These are phyloP conservation scores for Candida fluviatilis DNA, from an alignment of 805 yeast species.

Conservation along the genomic window DNA sequence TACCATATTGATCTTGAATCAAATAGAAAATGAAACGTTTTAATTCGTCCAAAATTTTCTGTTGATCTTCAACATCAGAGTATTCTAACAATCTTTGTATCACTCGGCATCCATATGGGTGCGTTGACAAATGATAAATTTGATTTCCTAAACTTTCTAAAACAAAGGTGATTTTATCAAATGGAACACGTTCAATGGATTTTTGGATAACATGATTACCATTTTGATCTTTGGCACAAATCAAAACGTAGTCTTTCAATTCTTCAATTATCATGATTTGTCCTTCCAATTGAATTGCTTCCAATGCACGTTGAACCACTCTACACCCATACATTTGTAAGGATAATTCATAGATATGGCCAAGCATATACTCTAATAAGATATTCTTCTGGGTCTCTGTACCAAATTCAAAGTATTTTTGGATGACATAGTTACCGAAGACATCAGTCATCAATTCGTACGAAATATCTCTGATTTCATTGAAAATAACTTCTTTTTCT, in stretches of 20 bases:
- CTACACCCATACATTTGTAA: slow-evolving; percentile 98
- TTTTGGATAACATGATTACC: slow-evolving; percentile 98
- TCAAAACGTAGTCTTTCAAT: slow-evolving; percentile 59
- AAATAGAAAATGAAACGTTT: slow-evolving; percentile 67
- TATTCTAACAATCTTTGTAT: slow-evolving; percentile 88
- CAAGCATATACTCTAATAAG: slow-evolving; percentile 66
- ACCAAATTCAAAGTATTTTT: slow-evolving; percentile 87
- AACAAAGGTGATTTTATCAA: slow-evolving; percentile 64
- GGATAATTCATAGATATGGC: slow-evolving; percentile 70
- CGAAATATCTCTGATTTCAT: slow-evolving; percentile 72
- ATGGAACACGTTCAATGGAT: slow-evolving; percentile 82
- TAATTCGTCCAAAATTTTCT: slow-evolving; percentile 64
- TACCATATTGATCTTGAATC: slow-evolving; percentile 95
- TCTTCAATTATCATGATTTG: slow-evolving; percentile 70
- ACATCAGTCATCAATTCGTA: slow-evolving; percentile 90
- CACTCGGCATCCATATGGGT: slow-evolving; percentile 97
- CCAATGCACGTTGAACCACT: slow-evolving; percentile 92
- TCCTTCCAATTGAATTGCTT: slow-evolving; percentile 58
- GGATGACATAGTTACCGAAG: slow-evolving; percentile 96
- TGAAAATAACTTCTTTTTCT: slow-evolving; percentile 73
- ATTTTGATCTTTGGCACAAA: slow-evolving; percentile 78
- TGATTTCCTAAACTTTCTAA: slow-evolving; percentile 64
- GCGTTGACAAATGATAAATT: slow-evolving; percentile 84
- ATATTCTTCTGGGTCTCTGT: slow-evolving; percentile 62
- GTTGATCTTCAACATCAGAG: slow-evolving; percentile 63